phyloP scores from a whole-genome alignment of 73 alveolate species.

The Paramecium tetraurelia region DNA sequence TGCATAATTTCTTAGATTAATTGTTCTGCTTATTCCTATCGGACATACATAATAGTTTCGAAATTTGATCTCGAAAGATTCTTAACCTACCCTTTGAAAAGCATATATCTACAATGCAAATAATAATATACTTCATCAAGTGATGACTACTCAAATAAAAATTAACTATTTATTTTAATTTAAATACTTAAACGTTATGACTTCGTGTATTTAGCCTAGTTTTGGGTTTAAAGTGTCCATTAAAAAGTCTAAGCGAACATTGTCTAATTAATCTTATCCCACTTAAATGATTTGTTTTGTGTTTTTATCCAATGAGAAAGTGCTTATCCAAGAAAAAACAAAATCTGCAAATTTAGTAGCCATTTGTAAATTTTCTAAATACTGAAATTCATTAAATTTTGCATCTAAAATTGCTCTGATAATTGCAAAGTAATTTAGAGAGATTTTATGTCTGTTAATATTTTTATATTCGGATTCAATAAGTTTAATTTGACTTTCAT shows the following conservation, averaged over 20 bases:
- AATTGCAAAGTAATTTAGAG: slow-evolving; percentile 39
- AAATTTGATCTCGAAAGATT: slow-evolving; percentile 58
- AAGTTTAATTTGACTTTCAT: slow-evolving; percentile 1
- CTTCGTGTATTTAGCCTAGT: slow-evolving; percentile 75
- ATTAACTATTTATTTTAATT: slow-evolving; percentile 53
- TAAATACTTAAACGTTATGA: slow-evolving; percentile 63
- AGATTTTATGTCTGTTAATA: slow-evolving; percentile 21
- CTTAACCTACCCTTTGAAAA: slow-evolving; percentile 78
- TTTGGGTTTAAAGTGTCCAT: slow-evolving; percentile 65
- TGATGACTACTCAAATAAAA: slow-evolving; percentile 70
- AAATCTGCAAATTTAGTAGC: slow-evolving; percentile 74
- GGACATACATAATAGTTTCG: slow-evolving; percentile 63
- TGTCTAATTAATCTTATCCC: slow-evolving; percentile 67
- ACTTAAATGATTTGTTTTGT: slow-evolving; percentile 68
- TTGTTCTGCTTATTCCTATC: slow-evolving; percentile 58
- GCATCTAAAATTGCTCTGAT: slow-evolving; percentile 81
- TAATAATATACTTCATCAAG: slow-evolving; percentile 75
- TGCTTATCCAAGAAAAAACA: slow-evolving; percentile 80
- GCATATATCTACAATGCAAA: slow-evolving; percentile 73
- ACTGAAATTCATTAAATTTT: slow-evolving; percentile 75
- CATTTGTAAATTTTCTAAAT: slow-evolving; percentile 47
- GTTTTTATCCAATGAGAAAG: slow-evolving; percentile 65
- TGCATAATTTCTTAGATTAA: slow-evolving; percentile 64
- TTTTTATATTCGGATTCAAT: slow-evolving; percentile 41
- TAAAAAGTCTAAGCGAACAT: slow-evolving; percentile 67